Evolutionary conservation across 768 basidiomycete genomes (phyloP).

Genomic region (Panaeolus cyanescens): DNA sequence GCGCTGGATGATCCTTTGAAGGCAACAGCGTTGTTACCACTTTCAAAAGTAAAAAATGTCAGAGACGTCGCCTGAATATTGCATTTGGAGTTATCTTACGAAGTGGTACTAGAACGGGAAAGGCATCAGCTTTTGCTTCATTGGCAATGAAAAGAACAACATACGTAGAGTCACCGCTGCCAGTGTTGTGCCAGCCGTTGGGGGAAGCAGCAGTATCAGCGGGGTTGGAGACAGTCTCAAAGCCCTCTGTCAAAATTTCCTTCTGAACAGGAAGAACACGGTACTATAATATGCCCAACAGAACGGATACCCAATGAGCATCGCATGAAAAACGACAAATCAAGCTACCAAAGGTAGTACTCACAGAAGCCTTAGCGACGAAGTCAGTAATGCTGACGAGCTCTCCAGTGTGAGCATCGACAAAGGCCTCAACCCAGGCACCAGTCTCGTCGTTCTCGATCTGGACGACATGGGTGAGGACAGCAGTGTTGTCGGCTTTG

Average conservation of each 20-base stretch:
- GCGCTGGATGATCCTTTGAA: slow-evolving; percentile 26
- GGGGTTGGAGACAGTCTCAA: slow-evolving; percentile 46
- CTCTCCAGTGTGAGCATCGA: slow-evolving; percentile 56
- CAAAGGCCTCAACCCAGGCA: slow-evolving; percentile 58
- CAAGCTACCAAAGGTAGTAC: slow-evolving; percentile 20
- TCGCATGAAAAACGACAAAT: too few relatives aligned
- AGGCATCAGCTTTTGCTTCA: neutral
- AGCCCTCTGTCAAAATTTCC: slow-evolving; percentile 46
- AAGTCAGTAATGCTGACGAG: slow-evolving; percentile 56
- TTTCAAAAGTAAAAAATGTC: neutral
- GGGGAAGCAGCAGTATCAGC: slow-evolving; percentile 52
- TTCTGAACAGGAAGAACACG: slow-evolving; percentile 47
- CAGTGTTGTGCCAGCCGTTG: slow-evolving; percentile 36
- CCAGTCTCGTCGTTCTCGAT: slow-evolving; percentile 33
- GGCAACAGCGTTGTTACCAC: slow-evolving; percentile 28
- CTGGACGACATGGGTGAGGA: slow-evolving; percentile 40
- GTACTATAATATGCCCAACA: too few relatives aligned
- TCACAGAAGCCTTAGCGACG: slow-evolving; percentile 43
- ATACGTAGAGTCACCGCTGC: slow-evolving; percentile 25
- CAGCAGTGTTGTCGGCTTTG: slow-evolving; percentile 36
- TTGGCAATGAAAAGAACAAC: neutral
- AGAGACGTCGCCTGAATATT: neutral
- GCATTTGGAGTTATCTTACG: slow-evolving; percentile 15
- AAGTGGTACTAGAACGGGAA: slow-evolving; percentile 11
- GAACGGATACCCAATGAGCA: too few relatives aligned